These are phyloP conservation scores for Kokia cookei DNA, from an alignment of 441 rosid genomes.

Conservation along the genomic window DNA sequence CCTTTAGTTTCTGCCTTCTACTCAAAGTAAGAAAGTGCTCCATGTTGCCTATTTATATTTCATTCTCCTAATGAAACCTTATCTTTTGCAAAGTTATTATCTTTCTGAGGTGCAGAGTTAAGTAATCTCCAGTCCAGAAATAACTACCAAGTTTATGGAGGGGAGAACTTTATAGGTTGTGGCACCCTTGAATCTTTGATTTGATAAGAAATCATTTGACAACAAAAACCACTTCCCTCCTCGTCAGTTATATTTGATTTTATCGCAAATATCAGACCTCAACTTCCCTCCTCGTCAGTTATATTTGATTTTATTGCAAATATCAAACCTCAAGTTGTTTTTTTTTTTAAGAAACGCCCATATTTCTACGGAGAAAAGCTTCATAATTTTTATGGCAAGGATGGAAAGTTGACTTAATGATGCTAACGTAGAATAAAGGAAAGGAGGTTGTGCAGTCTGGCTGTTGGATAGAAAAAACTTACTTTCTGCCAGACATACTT, in stretches of 20 bases:
- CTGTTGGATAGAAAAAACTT: background rate
- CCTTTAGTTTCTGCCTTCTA: background rate
- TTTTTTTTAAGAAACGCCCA: background rate
- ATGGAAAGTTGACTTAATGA: background rate
- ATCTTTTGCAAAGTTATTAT: background rate
- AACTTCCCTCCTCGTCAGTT: background rate
- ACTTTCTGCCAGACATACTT: background rate
- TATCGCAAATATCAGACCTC: background rate
- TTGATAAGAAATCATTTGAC: background rate
- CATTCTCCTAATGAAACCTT: background rate
- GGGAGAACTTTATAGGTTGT: conserved; percentile 1
- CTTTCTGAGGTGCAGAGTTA: background rate
- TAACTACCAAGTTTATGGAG: background rate
- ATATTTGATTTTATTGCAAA: background rate
- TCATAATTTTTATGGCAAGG: background rate
- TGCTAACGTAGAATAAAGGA: background rate
- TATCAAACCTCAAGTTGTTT: background rate
- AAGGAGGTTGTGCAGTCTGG: background rate
- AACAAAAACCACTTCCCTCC: background rate
- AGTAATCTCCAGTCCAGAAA: background rate
- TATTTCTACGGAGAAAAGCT: background rate
- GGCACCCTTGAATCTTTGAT: background rate
- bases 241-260: background rate
- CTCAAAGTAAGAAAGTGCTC: background rate
- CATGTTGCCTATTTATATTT: background rate